Conservation (phyloP, 106 monocot genomes). For the Acorus gramineus region DNA sequence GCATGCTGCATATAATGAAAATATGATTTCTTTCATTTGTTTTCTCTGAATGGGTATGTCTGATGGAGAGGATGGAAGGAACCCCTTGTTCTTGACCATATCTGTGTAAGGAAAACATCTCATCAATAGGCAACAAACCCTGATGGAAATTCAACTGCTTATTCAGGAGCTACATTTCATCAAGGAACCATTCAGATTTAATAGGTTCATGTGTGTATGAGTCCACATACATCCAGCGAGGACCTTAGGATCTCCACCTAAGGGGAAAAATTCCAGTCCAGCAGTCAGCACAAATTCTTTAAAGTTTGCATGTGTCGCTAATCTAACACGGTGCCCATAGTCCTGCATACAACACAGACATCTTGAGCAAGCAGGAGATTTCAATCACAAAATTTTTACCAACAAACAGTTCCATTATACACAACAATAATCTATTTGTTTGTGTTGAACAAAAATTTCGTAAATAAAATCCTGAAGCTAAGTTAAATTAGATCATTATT, state of each 20-base stretch:
- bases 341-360: slow-evolving; percentile 42
- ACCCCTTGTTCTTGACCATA: slow-evolving; percentile 99
- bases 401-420: no score
- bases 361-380: no score
- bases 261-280: slow-evolving; percentile 88
- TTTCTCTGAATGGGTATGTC: slow-evolving; percentile 87
- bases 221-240: slow-evolving; percentile 77
- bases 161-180: no score
- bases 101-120: slow-evolving; percentile 29
- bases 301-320: slow-evolving; percentile 97
- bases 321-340: slow-evolving; percentile 85
- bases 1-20: slow-evolving; percentile 80
- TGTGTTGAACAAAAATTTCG: no score
- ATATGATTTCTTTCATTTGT: slow-evolving; percentile 87
- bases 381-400: no score
- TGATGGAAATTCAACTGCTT: no score
- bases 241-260: slow-evolving; percentile 89
- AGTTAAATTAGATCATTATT: no score
- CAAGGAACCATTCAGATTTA: no score
- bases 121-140: not conserved
- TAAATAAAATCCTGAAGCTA: no score
- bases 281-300: slow-evolving; percentile 91
- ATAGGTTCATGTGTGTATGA: no score
- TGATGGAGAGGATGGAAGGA: slow-evolving; percentile 82
- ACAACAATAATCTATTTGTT: no score